Evolutionary conservation across 2,329 filamentous ascomycete genomes (phyloP).

Genomic region (Exophiala viscosa): DNA sequence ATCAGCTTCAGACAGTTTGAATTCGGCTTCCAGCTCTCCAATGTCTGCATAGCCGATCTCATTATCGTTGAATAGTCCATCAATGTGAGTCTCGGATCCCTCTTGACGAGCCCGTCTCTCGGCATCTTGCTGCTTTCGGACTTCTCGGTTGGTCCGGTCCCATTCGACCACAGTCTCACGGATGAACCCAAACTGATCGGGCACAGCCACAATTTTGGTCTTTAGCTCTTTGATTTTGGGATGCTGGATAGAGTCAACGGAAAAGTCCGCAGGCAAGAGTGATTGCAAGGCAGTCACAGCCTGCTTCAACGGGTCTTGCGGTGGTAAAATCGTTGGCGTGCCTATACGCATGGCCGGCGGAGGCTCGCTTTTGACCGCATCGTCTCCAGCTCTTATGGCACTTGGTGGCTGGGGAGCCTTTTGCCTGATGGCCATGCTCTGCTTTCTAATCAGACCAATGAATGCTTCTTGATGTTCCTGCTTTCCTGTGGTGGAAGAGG

Average conservation of each 20-base stretch:
- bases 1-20: slow-evolving; percentile 51
- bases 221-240: slow-evolving; percentile 14
- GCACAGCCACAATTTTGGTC: slow-evolving; percentile 24
- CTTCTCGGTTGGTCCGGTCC: slow-evolving; percentile 45
- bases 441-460: slow-evolving; percentile 45
- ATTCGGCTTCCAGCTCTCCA: slow-evolving; percentile 52
- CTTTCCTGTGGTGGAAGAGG: slow-evolving; percentile 24
- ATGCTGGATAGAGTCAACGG: slow-evolving; percentile 7
- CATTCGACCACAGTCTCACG: slow-evolving; percentile 41
- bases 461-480: slow-evolving; percentile 44
- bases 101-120: slow-evolving; percentile 50
- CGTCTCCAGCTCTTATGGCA: slow-evolving; percentile 29
- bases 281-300: slow-evolving; percentile 13
- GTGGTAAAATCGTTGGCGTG: slow-evolving; percentile 7
- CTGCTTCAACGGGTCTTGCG: slow-evolving; percentile 10
- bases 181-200: slow-evolving; percentile 45
- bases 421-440: slow-evolving; percentile 34
- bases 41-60: slow-evolving; percentile 58
- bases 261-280: slow-evolving; percentile 9
- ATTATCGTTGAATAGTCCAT: slow-evolving; percentile 53
- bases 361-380: slow-evolving; percentile 31
- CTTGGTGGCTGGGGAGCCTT: slow-evolving; percentile 31
- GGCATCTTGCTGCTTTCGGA: slow-evolving; percentile 45
- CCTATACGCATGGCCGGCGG: slow-evolving; percentile 34
- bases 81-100: slow-evolving; percentile 51